A percentile compares a stretch with the other conserved stretches of the same genome.
Evolutionary conservation across 2,329 filamentous ascomycete species (phyloP).

Genomic region (Pestalotiopsis sp.): DNA sequence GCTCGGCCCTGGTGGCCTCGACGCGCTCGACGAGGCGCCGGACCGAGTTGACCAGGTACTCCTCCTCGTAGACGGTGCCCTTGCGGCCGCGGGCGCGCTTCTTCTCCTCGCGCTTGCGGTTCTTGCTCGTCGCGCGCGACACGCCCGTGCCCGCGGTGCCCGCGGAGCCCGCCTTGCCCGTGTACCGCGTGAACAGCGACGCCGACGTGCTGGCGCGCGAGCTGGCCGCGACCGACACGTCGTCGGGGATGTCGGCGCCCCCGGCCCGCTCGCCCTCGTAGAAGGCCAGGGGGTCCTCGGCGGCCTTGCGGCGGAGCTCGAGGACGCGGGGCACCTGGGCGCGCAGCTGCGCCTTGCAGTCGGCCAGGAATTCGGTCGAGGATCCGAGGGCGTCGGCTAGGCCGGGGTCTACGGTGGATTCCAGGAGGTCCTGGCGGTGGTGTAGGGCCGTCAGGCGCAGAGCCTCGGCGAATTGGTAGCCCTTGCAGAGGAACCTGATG

Average conservation of each 20-base stretch:
- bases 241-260: constrained; percentile 79
- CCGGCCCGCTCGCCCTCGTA: constrained; percentile 75
- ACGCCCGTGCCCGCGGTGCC: constrained; percentile 74
- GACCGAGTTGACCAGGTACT: constrained; percentile 91
- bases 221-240: constrained; percentile 83
- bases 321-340: constrained; percentile 85
- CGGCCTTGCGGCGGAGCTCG: constrained; percentile 80
- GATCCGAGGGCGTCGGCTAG: constrained; percentile 79
- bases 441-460: constrained; percentile 72
- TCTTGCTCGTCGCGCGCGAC: constrained; percentile 82
- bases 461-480: constrained; percentile 87
- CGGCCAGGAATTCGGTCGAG: constrained; percentile 88
- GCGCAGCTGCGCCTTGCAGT: constrained; percentile 83
- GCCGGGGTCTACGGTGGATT: constrained; percentile 71
- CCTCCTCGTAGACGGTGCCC: constrained; percentile 96
- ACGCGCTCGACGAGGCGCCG: constrained; percentile 81
- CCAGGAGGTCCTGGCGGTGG: constrained; percentile 63
- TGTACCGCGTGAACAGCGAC: constrained; percentile 93
- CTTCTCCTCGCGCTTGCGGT: constrained; percentile 85
- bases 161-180: constrained; percentile 64
- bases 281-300: constrained; percentile 84
- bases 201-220: constrained; percentile 81
- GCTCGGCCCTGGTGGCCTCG: constrained; percentile 72
- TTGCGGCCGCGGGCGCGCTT: constrained; percentile 95
- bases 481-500: constrained; percentile 80